Evolutionary conservation across 2,329 filamentous ascomycete species (phyloP).

Genomic region (Penicillium sp.): DNA sequence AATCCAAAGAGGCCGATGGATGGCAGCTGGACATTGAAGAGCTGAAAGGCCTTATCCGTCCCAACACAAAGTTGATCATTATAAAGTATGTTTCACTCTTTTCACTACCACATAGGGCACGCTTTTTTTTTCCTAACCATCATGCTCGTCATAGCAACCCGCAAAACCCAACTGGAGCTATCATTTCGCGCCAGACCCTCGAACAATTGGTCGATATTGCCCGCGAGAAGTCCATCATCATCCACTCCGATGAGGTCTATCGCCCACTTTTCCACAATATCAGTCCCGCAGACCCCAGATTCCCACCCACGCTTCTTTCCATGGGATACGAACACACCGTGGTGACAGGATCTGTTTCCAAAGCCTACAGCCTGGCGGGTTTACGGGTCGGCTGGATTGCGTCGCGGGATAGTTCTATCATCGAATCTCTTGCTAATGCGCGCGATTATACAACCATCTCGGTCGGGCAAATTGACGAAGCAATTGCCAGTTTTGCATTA

Average conservation of each 20-base stretch:
- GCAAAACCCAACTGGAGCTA: conserved; percentile 66
- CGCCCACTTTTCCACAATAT: conserved; percentile 75
- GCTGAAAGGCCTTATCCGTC: conserved; percentile 59
- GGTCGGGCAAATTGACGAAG: conserved; percentile 78
- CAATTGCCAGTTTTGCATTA: conserved; percentile 72
- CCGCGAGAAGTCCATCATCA: conserved; percentile 58
- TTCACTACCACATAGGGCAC: not conserved
- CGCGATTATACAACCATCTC: conserved; percentile 85
- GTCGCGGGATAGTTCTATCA: conserved; percentile 59
- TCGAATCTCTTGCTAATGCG: conserved; percentile 62
- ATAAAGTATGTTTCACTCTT: conserved; percentile 48
- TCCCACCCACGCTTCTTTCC: conserved; percentile 67
- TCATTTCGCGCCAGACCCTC: conserved; percentile 62
- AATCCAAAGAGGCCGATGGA: conserved; percentile 60
- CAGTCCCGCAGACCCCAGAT: conserved; percentile 51
- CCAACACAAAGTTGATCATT: conserved; percentile 57
- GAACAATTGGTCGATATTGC: conserved; percentile 64
- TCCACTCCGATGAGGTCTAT: conserved; percentile 80
- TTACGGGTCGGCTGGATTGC: conserved; percentile 82
- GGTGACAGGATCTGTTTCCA: conserved; percentile 77
- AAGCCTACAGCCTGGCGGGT: conserved; percentile 79
- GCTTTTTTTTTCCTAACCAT: not conserved
- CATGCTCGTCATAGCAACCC: conserved; percentile 58
- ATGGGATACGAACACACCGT: conserved; percentile 70
- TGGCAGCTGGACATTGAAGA: conserved; percentile 68